Conservation (phyloP, 2,329 filamentous ascomycete genomes). For the Fusarium tricinctum region DNA sequence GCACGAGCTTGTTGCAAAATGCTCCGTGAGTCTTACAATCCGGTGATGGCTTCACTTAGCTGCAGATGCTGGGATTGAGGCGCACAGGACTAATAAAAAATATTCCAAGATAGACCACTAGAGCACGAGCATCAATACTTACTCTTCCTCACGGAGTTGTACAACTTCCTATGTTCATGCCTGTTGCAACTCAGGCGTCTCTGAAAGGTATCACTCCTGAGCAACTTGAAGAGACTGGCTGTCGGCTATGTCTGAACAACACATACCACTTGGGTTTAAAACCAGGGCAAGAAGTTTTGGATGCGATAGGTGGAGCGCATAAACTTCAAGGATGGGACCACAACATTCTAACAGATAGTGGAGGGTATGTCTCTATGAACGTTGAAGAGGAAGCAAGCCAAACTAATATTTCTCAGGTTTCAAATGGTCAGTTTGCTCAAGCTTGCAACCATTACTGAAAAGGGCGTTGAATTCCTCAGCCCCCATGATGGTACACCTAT, state of each 20-base stretch:
- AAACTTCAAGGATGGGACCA: conserved; percentile 94
- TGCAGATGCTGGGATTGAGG: not conserved
- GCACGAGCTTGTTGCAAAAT: conserved; percentile 82
- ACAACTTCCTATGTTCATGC: conserved; percentile 96
- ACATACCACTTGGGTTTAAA: conserved; percentile 97
- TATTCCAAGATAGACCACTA: conserved; percentile 77
- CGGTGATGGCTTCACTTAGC: conserved; percentile 30
- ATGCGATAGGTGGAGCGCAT: conserved; percentile 91
- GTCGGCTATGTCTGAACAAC: conserved; percentile 94
- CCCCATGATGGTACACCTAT: conserved; percentile 96
- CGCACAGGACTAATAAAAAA: conserved; percentile 35
- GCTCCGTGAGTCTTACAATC: conserved; percentile 73
- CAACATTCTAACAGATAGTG: conserved; percentile 90
- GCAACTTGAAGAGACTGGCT: conserved; percentile 90
- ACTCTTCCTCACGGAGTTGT: conserved; percentile 93
- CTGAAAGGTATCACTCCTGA: conserved; percentile 94
- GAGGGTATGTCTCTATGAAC: conserved; percentile 65
- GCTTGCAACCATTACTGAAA: conserved; percentile 92
- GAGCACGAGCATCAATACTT: conserved; percentile 89
- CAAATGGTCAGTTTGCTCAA: conserved; percentile 98
- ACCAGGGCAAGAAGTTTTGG: conserved; percentile 90
- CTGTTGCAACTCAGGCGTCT: conserved; percentile 95
- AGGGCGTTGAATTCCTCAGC: conserved; percentile 95
- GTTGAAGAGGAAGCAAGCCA: not conserved
- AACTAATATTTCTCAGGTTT: conserved; percentile 71